These are phyloP conservation scores for Scutellaria minor DNA, from an alignment of 257 asterid genomes.

Conservation along the genomic window DNA sequence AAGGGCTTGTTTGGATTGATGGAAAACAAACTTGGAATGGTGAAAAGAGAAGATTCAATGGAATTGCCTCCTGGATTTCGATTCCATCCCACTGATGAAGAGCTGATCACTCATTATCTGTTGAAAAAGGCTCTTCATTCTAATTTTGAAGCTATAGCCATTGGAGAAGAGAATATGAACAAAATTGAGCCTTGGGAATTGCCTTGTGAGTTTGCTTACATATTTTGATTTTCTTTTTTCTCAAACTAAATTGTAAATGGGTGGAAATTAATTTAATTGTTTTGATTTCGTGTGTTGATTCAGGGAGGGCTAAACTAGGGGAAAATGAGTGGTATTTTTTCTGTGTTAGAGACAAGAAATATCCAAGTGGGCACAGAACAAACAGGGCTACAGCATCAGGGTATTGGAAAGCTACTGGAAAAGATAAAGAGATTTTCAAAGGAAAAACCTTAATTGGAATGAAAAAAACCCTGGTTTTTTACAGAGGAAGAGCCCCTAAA, in stretches of 20 bases:
- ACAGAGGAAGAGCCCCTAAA: constrained; percentile 83
- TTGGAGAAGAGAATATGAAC: constrained; percentile 86
- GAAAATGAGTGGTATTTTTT: constrained; percentile 85
- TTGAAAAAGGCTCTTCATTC: constrained; percentile 55
- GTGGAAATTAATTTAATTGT: neutral
- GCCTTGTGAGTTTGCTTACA: constrained; percentile 53
- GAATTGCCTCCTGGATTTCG: constrained; percentile 83
- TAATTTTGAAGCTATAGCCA: constrained; percentile 56
- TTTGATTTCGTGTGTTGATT: neutral
- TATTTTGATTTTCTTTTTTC: too few species aligned
- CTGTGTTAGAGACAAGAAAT: constrained; percentile 77
- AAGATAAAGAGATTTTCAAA: constrained; percentile 65
- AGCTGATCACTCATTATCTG: constrained; percentile 72
- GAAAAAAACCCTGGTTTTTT: constrained; percentile 85
- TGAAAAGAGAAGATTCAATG: constrained; percentile 42
- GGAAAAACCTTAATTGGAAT: constrained; percentile 64
- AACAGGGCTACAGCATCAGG: constrained; percentile 82
- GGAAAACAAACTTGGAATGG: constrained; percentile 43
- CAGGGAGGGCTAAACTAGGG: constrained; percentile 78
- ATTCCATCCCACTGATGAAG: constrained; percentile 84
- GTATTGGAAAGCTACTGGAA: constrained; percentile 92
- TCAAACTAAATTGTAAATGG: neutral
- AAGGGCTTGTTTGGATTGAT: constrained; percentile 18
- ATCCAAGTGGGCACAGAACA: constrained; percentile 74
- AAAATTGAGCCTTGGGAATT: constrained; percentile 82